Evolutionary conservation across 2,329 filamentous ascomycete genomes (phyloP).

Genomic region (Diaporthe helianthi): DNA sequence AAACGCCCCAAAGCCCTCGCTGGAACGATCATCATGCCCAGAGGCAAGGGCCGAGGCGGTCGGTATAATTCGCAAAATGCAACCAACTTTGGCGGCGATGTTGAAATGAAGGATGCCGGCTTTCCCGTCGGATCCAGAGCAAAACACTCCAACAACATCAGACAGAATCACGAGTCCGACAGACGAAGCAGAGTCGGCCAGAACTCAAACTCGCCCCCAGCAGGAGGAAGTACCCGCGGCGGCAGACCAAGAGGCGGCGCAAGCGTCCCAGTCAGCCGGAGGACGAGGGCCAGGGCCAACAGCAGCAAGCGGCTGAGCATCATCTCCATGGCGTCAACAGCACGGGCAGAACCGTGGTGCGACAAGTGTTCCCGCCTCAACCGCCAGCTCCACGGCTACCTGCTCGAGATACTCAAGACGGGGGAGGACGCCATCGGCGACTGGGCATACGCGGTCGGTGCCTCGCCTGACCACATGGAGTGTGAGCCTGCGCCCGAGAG

Average conservation of each 20-base stretch:
- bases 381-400: constrained; percentile 26
- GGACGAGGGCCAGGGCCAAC: not conserved
- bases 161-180: not conserved
- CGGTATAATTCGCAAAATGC: not conserved
- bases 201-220: not conserved
- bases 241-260: not conserved
- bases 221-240: not conserved
- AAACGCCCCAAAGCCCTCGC: not conserved
- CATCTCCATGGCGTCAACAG: not conserved
- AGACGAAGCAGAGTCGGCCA: constrained; percentile 10
- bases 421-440: constrained; percentile 30
- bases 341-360: constrained; percentile 10
- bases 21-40: constrained; percentile 6
- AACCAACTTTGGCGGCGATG: not conserved
- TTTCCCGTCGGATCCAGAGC: not conserved
- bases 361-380: constrained; percentile 23
- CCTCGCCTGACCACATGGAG: constrained; percentile 39
- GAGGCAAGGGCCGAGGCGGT: not conserved
- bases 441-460: constrained; percentile 37
- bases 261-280: not conserved
- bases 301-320: not conserved
- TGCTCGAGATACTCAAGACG: constrained; percentile 12
- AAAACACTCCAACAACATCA: not conserved
- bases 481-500: constrained; percentile 39
- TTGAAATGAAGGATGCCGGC: not conserved